Percentiles rank a stretch among this genome's conserved stretches.
phyloP scores from a whole-genome alignment of 345 rosid genomes.

The Limnanthes douglasii region DNA sequence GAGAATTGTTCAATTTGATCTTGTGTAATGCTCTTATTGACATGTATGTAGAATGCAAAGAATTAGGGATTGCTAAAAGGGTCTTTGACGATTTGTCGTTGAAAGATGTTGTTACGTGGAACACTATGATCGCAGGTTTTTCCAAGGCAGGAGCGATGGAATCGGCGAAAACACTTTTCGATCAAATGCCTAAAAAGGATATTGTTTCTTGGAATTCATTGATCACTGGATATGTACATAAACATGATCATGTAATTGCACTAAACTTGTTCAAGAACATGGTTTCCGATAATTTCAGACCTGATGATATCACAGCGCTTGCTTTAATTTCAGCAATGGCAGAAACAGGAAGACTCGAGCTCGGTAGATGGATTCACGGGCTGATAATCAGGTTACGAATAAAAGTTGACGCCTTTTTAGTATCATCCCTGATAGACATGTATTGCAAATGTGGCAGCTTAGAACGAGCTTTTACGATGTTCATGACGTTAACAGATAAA shows the following conservation, averaged over 20 bases:
- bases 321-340: constrained; percentile 29
- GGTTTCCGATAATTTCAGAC: constrained; percentile 19
- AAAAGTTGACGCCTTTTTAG: constrained; percentile 22
- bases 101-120: constrained; percentile 35
- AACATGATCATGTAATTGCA: constrained; percentile 16
- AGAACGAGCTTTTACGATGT: constrained; percentile 20
- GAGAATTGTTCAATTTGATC: constrained; percentile 30
- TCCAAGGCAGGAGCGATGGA: constrained; percentile 24
- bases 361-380: constrained; percentile 42
- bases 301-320: constrained; percentile 29
- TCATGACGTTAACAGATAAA: constrained; percentile 16
- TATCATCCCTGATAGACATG: constrained; percentile 37
- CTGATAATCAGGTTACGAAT: constrained; percentile 14
- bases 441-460: constrained; percentile 44
- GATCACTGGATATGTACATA: constrained; percentile 31
- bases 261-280: constrained; percentile 19
- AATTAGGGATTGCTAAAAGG: constrained; percentile 17
- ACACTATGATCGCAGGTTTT: constrained; percentile 37
- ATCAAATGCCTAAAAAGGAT: constrained; percentile 27
- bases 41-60: constrained; percentile 36
- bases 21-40: constrained; percentile 26
- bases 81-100: constrained; percentile 17
- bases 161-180: constrained; percentile 22
- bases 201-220: constrained; percentile 39
- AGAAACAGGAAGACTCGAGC: constrained; percentile 18